A percentile compares a stretch with the other conserved stretches of the same genome.
phyloP scores from a whole-genome alignment of 225 moss, liverwort and hornwort species.

The Asterella californica region DNA sequence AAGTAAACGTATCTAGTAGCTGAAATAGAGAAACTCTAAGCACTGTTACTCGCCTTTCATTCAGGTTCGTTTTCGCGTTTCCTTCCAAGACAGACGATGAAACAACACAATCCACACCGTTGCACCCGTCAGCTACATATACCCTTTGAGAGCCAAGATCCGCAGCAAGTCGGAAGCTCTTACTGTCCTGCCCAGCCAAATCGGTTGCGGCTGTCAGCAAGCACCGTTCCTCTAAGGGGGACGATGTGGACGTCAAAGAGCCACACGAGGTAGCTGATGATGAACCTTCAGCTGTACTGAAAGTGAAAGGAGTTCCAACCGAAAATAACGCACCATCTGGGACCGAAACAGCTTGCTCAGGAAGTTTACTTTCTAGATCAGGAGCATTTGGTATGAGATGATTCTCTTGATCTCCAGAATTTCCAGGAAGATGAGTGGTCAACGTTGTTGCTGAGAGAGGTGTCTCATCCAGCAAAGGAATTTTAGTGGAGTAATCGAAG shows the following conservation, averaged over 20 bases:
- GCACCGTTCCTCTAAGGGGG: conserved; percentile 14
- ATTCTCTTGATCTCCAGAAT: conserved; percentile 21
- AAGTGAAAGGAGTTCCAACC: conserved; percentile 33
- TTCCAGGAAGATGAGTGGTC: conserved; percentile 26
- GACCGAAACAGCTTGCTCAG: conserved; percentile 12
- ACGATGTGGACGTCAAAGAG: conserved; percentile 28
- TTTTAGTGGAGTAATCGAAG: conserved; percentile 44
- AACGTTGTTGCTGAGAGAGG: conserved; percentile 30
- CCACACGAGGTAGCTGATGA: conserved; percentile 27
- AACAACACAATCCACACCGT: conserved; percentile 2
- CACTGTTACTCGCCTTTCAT: neutral
- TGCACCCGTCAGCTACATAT: neutral
- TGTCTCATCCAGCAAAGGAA: conserved; percentile 41
- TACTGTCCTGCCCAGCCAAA: neutral
- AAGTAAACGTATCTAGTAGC: neutral
- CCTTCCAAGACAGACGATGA: conserved; percentile 2
- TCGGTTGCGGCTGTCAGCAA: conserved; percentile 15
- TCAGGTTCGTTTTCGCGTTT: neutral
- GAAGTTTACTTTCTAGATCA: conserved; percentile 18
- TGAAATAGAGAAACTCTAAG: neutral
- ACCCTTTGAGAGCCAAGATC: neutral
- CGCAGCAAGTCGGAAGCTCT: neutral
- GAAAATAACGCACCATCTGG: conserved; percentile 25
- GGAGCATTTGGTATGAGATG: conserved; percentile 16
- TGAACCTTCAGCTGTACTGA: conserved; percentile 28